Evolutionary conservation across 163 green algal genomes (phyloP).

Genomic region (Coccomyxa subellipsoidea): DNA sequence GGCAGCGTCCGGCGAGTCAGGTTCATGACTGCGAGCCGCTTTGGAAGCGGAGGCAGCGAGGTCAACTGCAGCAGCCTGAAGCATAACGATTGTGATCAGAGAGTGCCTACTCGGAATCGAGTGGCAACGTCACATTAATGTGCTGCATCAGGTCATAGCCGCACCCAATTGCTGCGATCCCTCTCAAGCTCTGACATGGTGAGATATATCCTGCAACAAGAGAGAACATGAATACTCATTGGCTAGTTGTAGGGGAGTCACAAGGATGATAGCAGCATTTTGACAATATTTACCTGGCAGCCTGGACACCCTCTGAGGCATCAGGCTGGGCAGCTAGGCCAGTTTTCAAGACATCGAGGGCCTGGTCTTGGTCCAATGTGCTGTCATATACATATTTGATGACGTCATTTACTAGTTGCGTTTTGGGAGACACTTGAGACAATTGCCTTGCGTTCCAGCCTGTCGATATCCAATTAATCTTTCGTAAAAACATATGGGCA

Average conservation of each 20-base stretch:
- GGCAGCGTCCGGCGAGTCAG: not conserved
- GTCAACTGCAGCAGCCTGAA: not conserved
- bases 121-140: no score
- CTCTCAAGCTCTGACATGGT: slow-evolving; percentile 33
- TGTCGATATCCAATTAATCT: not conserved
- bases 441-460: not conserved
- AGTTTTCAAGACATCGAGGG: not conserved
- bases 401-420: not conserved
- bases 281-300: not conserved
- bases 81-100: not conserved
- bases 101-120: not conserved
- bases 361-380: not conserved
- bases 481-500: not conserved
- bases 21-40: not conserved
- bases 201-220: slow-evolving; percentile 20
- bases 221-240: not conserved
- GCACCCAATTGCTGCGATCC: slow-evolving; percentile 43
- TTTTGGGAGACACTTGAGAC: not conserved
- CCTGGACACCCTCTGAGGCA: not conserved
- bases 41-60: not conserved
- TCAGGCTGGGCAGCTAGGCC: not conserved
- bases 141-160: no score
- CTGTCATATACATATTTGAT: not conserved
- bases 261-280: not conserved
- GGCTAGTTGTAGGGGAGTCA: not conserved